These are phyloP conservation scores for Globisporangium nagaii DNA, from an alignment of 352 stramenopile species.

Conservation along the genomic window DNA sequence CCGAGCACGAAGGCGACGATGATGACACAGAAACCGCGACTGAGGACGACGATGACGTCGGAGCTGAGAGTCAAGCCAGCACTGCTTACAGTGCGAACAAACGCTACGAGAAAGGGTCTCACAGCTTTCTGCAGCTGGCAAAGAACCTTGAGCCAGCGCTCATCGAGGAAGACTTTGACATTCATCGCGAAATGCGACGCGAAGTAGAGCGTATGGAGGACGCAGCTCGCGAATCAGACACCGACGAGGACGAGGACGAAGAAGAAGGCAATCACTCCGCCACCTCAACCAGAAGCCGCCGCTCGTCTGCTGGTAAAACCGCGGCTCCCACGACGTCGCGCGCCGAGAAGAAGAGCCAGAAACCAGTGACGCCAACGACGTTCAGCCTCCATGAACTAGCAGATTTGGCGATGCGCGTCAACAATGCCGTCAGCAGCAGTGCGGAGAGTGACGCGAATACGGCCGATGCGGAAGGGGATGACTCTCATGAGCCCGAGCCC, in stretches of 20 bases:
- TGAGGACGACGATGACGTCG: neutral
- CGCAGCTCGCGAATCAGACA: neutral
- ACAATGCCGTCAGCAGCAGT: neutral
- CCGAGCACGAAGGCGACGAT: neutral
- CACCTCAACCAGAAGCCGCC: neutral
- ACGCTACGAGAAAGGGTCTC: neutral
- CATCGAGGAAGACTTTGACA: neutral
- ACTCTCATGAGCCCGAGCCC: neutral
- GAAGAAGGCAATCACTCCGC: neutral
- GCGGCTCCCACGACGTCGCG: neutral
- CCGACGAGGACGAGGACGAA: neutral
- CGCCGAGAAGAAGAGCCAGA: neutral
- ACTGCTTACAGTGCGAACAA: neutral
- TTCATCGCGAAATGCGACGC: neutral
- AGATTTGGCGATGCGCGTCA: conserved; percentile 7
- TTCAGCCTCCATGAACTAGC: conserved; percentile 9
- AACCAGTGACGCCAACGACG: neutral
- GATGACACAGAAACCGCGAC: neutral
- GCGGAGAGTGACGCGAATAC: neutral
- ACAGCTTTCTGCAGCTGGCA: neutral
- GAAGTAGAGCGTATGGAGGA: neutral
- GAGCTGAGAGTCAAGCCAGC: neutral
- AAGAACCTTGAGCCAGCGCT: neutral
- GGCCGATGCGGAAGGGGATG: neutral
- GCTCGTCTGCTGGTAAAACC: neutral